Base-by-base conservation (phyloP, 352 stramenopile genomes). In the Globisporangium barbulae region DNA sequence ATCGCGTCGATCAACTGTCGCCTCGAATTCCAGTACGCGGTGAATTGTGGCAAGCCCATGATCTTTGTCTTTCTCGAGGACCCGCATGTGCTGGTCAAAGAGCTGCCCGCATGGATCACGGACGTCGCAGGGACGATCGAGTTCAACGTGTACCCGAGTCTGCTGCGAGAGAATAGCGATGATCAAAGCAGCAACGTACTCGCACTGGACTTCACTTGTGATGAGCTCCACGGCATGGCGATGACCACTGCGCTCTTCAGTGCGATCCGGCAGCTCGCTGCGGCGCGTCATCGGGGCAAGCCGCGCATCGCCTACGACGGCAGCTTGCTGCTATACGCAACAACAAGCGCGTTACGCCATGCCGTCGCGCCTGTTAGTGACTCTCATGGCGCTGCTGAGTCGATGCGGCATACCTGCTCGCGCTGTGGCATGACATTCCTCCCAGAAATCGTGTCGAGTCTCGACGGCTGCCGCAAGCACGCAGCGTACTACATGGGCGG, bases 21-120 rank as follows among this genome's bases (percentile, higher is more conserved):
- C n/a, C 70, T 87, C 28, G 79, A 89, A 59, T 84, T 85, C 48
- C 64, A 67, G 41, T 89, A 89, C 63, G 77, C 77, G 22, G 65
- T 61, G 6, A 60, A 58, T 6, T 76, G 71, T 22, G 55, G 63
- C 15, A 85, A 80, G 48, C 72, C 75, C 8, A 74, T 85, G 58
- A 70, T 87, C 35, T 75, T 87, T 53, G 75, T 69, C 0, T 76
- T 80, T 30, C 64, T 86, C 3, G 61, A 78, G n/a, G 75, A 86
- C 45, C 66, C 71, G 10, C 21, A 52, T 7, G 22, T 42, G 12
- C 62, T 83, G 15, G 35, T 25, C 3, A 28, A 21, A 1, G 63
- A 65, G 3, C 54, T 85, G 19, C 75, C 75, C 12, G 30, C 25
- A 4, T 88, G 79, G 79, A 71, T 86, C 41, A 63, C 72, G 0